A percentile compares a stretch with the other conserved stretches of the same genome.
Conservation (phyloP, 768 basidiomycete species). For the Mrakia blollopis region DNA sequence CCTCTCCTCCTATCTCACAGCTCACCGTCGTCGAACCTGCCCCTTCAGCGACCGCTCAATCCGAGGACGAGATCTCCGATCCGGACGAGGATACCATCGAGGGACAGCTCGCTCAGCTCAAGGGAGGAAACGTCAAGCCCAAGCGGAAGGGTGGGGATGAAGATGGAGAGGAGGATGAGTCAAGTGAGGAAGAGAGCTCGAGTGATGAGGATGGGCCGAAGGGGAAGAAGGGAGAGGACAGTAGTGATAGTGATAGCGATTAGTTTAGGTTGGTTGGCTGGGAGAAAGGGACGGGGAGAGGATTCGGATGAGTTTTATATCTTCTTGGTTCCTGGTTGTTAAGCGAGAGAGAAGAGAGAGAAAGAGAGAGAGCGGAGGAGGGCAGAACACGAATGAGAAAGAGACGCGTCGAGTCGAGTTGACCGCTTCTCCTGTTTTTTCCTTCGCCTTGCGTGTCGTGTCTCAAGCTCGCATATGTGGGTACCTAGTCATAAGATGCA, state of each 20-base stretch:
- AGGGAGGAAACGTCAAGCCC: conserved; percentile 78
- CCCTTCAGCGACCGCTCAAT: conserved; percentile 50
- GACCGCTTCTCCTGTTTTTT: too few species aligned
- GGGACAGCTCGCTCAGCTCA: conserved; percentile 96
- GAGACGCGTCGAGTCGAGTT: not conserved
- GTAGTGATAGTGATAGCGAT: conserved; percentile 27
- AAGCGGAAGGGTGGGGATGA: conserved; percentile 49
- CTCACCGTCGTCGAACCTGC: conserved; percentile 76
- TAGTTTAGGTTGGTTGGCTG: not conserved
- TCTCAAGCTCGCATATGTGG: too few species aligned
- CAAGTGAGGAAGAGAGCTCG: conserved; percentile 48
- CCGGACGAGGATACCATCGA: conserved; percentile 95
- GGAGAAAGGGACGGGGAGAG: not conserved
- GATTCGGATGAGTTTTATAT: not conserved
- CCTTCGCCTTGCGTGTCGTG: too few species aligned
- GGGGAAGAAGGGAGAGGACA: conserved; percentile 27
- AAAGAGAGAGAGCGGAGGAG: not conserved
- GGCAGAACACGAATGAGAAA: not conserved
- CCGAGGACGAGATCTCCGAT: conserved; percentile 93
- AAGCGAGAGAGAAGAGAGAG: not conserved
- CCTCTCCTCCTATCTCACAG: conserved; percentile 45
- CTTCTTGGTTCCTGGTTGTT: not conserved
- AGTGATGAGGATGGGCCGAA: conserved; percentile 42
- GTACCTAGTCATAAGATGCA: too few species aligned
- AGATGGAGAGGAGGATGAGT: conserved; percentile 53